A percentile compares a stretch with the other conserved stretches of the same genome.
These are phyloP conservation scores for Rhizophora mangle DNA, from an alignment of 345 rosid genomes.

Conservation along the genomic window DNA sequence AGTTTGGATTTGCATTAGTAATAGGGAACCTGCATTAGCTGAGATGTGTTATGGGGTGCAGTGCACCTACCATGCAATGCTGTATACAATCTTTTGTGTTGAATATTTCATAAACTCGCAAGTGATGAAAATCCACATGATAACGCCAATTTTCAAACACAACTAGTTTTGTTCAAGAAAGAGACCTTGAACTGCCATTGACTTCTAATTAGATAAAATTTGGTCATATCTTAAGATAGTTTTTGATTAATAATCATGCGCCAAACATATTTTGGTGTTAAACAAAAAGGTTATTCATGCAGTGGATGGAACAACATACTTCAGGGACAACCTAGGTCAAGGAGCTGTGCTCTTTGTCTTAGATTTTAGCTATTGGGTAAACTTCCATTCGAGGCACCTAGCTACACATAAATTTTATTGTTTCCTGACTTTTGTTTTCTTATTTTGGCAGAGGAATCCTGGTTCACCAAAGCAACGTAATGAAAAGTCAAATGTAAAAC, in stretches of 20 bases:
- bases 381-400: background rate
- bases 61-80: too few relatives aligned
- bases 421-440: background rate
- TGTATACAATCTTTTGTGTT: too few relatives aligned
- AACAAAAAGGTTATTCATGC: background rate
- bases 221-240: too few relatives aligned
- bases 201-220: too few relatives aligned
- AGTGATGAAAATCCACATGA: too few relatives aligned
- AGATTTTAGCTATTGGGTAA: background rate
- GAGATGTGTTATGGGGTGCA: too few relatives aligned
- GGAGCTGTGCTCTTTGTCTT: background rate
- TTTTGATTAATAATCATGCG: background rate
- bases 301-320: background rate
- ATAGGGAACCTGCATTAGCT: too few relatives aligned
- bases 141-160: too few relatives aligned
- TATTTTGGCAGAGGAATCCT: slow-evolving; percentile 64
- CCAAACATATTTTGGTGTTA: background rate
- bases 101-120: too few relatives aligned
- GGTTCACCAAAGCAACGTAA: slow-evolving; percentile 80
- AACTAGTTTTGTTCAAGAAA: too few relatives aligned
- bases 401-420: background rate
- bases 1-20: too few relatives aligned
- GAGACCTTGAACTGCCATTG: too few relatives aligned
- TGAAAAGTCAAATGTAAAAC: slow-evolving; percentile 65
- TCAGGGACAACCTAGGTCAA: background rate